These are phyloP conservation scores for Wickerhamomyces hampshirensis DNA, from an alignment of 805 yeast species.

Conservation along the genomic window DNA sequence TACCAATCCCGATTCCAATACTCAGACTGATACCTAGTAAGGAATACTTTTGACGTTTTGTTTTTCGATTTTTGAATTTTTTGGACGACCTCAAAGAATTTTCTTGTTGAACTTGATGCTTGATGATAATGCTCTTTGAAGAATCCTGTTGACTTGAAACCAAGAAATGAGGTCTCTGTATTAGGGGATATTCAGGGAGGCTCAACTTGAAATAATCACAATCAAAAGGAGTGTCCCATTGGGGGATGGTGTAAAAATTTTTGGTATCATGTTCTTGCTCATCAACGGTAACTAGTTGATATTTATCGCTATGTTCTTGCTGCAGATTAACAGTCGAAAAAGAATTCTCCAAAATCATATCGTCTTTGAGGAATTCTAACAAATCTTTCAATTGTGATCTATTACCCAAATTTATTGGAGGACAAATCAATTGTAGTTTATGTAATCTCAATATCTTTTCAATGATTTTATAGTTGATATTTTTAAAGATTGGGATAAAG, in stretches of 20 bases:
- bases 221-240: too few species aligned
- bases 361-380: slow-evolving; percentile 18
- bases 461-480: slow-evolving; percentile 18
- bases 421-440: slow-evolving; percentile 18
- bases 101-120: slow-evolving; percentile 10
- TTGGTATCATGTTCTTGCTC: too few species aligned
- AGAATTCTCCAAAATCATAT: slow-evolving; percentile 11
- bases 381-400: slow-evolving; percentile 16
- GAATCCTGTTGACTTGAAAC: too few species aligned
- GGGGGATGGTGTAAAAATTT: too few species aligned
- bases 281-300: too few species aligned
- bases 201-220: too few species aligned
- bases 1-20: slow-evolving; percentile 24
- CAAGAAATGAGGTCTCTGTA: too few species aligned
- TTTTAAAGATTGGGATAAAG: slow-evolving; percentile 23
- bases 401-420: slow-evolving; percentile 21
- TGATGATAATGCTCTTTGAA: slow-evolving; percentile 9
- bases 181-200: too few species aligned
- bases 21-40: slow-evolving; percentile 16
- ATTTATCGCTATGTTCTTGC: too few species aligned
- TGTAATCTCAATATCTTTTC: slow-evolving; percentile 16
- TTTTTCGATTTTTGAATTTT: slow-evolving; percentile 11
- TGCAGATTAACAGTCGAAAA: background rate
- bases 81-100: slow-evolving; percentile 8
- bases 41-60: slow-evolving; percentile 6